Percentiles rank a stretch among this genome's conserved stretches.
Conservation (phyloP, 2,329 filamentous ascomycete species). For the Ascomycota sp. region DNA sequence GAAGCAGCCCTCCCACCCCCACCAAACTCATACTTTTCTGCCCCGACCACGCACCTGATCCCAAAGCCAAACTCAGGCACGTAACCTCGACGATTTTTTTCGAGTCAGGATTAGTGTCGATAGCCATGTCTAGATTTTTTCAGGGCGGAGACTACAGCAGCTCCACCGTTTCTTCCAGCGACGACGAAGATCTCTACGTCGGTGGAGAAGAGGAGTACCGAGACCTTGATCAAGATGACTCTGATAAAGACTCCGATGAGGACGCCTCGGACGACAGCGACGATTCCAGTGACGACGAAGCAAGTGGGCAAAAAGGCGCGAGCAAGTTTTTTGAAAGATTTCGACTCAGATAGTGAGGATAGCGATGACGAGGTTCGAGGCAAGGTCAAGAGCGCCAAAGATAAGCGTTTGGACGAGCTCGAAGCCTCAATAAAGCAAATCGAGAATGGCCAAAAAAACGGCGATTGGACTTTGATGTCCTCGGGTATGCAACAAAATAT, state of each 20-base stretch:
- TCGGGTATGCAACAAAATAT: constrained; percentile 37
- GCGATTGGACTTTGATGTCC: constrained; percentile 88
- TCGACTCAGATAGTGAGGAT: constrained; percentile 54
- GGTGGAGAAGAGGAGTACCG: constrained; percentile 20
- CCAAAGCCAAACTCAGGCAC: constrained; percentile 7
- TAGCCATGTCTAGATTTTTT: constrained; percentile 83
- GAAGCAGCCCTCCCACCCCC: constrained; percentile 15
- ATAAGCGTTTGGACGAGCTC: constrained; percentile 89
- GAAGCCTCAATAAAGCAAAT: constrained; percentile 78
- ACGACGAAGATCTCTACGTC: constrained; percentile 87
- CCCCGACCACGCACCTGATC: constrained; percentile 1
- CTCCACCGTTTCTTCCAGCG: constrained; percentile 87
- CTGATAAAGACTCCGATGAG: constrained; percentile 21
- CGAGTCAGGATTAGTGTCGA: neutral
- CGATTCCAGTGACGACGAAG: constrained; percentile 41
- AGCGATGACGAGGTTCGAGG: constrained; percentile 73
- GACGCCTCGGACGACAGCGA: constrained; percentile 31
- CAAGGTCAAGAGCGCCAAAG: constrained; percentile 91
- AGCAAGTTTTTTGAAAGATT: constrained; percentile 72
- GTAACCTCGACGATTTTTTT: neutral
- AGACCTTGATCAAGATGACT: constrained; percentile 13
- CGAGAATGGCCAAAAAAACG: constrained; percentile 93
- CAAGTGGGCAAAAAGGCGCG: constrained; percentile 48
- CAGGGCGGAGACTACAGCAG: constrained; percentile 82
- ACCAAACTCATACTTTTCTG: constrained; percentile 21